Evolutionary conservation across 768 basidiomycete species (phyloP).

Genomic region (Atractiella rhizophila): DNA sequence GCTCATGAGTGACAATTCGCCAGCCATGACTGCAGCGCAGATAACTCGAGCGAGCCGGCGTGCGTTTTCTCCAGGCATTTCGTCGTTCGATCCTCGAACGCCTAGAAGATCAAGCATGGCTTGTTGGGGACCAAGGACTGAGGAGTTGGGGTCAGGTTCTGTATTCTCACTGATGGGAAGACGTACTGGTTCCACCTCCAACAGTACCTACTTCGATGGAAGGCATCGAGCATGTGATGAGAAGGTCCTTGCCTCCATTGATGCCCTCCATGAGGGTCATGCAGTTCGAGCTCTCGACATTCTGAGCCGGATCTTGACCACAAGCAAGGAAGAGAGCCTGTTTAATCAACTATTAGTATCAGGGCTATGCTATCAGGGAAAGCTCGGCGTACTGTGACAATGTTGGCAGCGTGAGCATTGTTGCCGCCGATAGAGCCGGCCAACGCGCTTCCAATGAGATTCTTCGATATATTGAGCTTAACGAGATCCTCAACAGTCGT

Average conservation of each 20-base stretch:
- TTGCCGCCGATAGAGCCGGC: conserved; percentile 93
- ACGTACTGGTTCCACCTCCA: conserved; percentile 42
- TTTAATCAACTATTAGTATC: not conserved
- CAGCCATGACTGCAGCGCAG: conserved; percentile 83
- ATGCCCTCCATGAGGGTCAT: conserved; percentile 95
- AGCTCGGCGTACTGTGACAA: conserved; percentile 36
- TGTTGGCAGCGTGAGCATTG: conserved; percentile 96
- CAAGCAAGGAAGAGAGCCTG: conserved; percentile 73
- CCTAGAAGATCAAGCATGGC: conserved; percentile 85
- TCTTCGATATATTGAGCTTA: conserved; percentile 89
- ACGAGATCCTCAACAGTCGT: conserved; percentile 73
- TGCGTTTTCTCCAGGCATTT: conserved; percentile 67
- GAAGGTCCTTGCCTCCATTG: conserved; percentile 66
- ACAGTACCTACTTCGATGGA: conserved; percentile 96
- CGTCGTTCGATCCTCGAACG: conserved; percentile 63
- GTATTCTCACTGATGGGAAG: not conserved
- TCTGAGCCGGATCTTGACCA: conserved; percentile 96
- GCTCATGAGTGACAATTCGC: conserved; percentile 70
- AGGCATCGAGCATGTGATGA: conserved; percentile 93
- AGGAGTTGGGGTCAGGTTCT: not conserved
- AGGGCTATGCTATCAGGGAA: not conserved
- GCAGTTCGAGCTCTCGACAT: conserved; percentile 93
- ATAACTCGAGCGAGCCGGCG: conserved; percentile 72
- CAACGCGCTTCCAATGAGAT: conserved; percentile 90
- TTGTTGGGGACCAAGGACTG: conserved; percentile 58